Base-by-base conservation (phyloP, 306 rosid genomes). In the Lathyrus tuberosus region DNA sequence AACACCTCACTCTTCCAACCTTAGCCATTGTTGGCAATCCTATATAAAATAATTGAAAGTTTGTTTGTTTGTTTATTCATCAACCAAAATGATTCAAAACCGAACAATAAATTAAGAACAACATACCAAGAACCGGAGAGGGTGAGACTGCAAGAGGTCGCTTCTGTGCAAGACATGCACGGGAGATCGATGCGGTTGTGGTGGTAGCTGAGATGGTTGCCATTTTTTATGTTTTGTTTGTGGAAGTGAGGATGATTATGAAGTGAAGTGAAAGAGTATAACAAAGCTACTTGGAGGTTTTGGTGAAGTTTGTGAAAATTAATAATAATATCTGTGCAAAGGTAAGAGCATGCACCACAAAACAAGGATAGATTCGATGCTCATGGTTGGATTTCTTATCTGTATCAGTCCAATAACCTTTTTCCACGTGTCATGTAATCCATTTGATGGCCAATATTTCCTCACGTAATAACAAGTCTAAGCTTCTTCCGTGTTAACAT, bases 1-100 rank as follows among this genome's bases (percentile, higher is more conserved):
- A 85, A 70, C 97, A 90, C 74, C 86, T 83, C 78, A 88, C 87
- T 82, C 79, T 76, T 65, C 97, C 98, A 57, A 86, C 78, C 84
- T 86, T 90, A 26, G 53, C 74, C 77, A 87, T 78, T 35, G 86
- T 44, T 20, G 96, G 88, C 79, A 94, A 77, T 35, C 84, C 98
- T 94, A 30, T 20, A 70, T 8, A 79, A 62, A 72, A 28, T 0
- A 13, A 30, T 13, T 57, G 0, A 41, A 61, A 47, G 8, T 63
- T 26, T 26, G 30, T 26, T 26, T 26, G 30, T 26, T 26, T 26
- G 30, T 26, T 44, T 7, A n/a, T 65, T 56, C 51, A 24, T 17
- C 72, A 24, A 42, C 4, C 15, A 61, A 51, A 33, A 53, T 28
- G 22, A 64, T 1, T 7, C 15, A 2, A 44, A 64, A 38, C 16